Evolutionary conservation across 1,284 basidiomycete species (phyloP), one percentile per base, ranked within the genome.

Genomic region (Apiotrichum domesticum): DNA sequence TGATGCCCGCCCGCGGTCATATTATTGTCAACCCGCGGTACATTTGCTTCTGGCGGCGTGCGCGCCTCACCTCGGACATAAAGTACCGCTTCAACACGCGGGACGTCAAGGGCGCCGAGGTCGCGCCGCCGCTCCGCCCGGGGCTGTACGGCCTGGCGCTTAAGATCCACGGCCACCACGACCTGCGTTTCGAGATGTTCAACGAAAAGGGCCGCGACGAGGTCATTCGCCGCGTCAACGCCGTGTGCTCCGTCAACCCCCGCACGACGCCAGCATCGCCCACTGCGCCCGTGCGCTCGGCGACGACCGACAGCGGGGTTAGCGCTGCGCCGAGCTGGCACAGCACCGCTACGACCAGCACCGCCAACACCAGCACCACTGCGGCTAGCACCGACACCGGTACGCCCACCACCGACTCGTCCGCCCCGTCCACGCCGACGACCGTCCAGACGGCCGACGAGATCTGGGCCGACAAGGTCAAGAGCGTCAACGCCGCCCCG

Each of bases 161-260:
- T 9, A 75, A 80, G 51, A 72, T 85, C 10, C 76, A 79, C 41
- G 83, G 82, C 10, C 80, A 81, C 43, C 62, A 71, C 4, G 79
- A 82, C 56, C 61, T 85, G 35, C 73, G 72, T 32, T 80, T 87
- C 58, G 78, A 81, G 40, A 85, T 86, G 69, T 77, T 75, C 62
- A 76, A 72, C 8, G 65, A 69, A 29, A 66, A 73, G 6, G 63
- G 75, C 4, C 75, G 84, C 35, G 79, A 83, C 53, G 80, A 84
- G 54, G 82, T 72, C 15, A 62, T 66, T 5, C 42, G 50, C 11
- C 56, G 63, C 6, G 61, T 67, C 46, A 64, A 66, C 56, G 52
- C 54, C n/a, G 46, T 64, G 8, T 56, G 60, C 15, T 54, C 14
- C 3, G 6, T 9, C 47, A 8, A 39, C 4, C 21, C 6, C 2